Evolutionary conservation across 306 rosid genomes (phyloP).

Genomic region (Cicer yamashitae): DNA sequence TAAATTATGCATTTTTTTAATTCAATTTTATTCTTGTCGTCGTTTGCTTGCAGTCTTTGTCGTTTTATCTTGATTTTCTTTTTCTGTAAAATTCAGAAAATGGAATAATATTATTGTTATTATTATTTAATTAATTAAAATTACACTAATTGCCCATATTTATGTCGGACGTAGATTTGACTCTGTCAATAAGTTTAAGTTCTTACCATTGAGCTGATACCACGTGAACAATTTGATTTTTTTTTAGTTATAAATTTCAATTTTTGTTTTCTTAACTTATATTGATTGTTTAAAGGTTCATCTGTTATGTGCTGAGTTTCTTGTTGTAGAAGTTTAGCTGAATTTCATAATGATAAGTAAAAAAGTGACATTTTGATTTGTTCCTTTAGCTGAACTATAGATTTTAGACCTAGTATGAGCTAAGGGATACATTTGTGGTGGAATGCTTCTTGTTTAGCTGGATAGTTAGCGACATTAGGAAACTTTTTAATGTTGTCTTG

Average conservation of each 20-base stretch:
- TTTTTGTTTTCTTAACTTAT: neutral
- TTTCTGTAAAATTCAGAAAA: no score
- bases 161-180: no score
- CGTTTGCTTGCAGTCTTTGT: neutral
- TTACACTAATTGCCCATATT: no score
- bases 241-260: neutral
- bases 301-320: conserved; percentile 24
- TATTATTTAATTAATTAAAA: no score
- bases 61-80: conserved; percentile 15
- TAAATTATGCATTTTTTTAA: neutral
- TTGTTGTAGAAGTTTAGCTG: conserved; percentile 26
- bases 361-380: neutral
- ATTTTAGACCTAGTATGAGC: neutral
- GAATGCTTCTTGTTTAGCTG: neutral
- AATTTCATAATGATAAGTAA: conserved; percentile 21
- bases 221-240: no score
- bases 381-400: conserved; percentile 3
- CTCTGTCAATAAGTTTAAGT: no score
- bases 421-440: neutral
- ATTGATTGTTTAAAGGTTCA: neutral
- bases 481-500: neutral
- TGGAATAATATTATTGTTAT: no score
- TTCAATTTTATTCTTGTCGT: neutral
- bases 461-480: conserved; percentile 15
- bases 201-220: no score